A percentile compares a stretch with the other conserved stretches of the same genome.
Evolutionary conservation across 257 asterid species (phyloP).

Genomic region (Solanum chmielewskii): DNA sequence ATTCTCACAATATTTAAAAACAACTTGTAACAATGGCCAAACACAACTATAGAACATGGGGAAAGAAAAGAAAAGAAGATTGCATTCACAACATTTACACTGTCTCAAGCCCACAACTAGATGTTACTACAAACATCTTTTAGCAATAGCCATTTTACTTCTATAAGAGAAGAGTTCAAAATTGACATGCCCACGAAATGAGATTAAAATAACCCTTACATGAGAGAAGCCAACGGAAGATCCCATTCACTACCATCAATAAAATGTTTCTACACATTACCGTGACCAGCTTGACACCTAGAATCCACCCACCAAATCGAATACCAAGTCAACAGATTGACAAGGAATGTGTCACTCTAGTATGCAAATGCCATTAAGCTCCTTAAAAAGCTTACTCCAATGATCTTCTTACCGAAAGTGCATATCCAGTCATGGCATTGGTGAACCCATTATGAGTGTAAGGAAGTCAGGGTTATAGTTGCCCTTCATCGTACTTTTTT

Average conservation of each 20-base stretch:
- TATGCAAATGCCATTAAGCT: background rate
- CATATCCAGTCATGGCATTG: background rate
- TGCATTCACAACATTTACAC: background rate
- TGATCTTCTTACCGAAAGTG: background rate
- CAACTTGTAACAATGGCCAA: background rate
- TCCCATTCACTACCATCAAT: background rate
- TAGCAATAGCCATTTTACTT: background rate
- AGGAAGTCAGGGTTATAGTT: background rate
- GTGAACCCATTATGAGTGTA: background rate
- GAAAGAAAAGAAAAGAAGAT: background rate
- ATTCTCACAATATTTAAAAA: background rate
- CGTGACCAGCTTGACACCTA: background rate
- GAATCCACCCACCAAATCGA: background rate
- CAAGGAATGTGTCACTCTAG: background rate
- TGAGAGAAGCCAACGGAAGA: background rate
- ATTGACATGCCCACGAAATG: background rate
- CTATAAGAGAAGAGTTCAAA: background rate
- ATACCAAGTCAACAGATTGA: background rate
- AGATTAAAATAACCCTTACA: background rate
- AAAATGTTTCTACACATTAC: background rate
- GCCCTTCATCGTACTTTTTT: background rate
- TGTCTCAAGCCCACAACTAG: background rate
- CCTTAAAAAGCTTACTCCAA: background rate
- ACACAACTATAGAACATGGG: background rate
- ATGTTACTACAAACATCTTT: background rate